phyloP scores from a whole-genome alignment of 441 rosid genomes.

The Viola pubescens region DNA sequence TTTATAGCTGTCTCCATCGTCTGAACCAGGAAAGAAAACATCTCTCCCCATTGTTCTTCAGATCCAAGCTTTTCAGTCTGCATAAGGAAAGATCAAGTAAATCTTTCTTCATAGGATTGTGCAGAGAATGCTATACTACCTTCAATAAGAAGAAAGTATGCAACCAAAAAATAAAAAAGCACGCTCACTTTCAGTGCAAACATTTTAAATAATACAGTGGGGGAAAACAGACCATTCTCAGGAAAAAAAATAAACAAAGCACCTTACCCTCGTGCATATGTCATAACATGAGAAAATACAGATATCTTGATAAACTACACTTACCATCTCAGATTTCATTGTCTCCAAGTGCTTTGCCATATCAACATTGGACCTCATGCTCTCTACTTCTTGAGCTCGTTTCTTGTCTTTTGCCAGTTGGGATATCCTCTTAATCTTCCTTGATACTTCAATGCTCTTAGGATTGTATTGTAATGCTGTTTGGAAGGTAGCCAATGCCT shows the following conservation, averaged over 20 bases:
- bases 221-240: neutral
- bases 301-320: slow-evolving; percentile 19
- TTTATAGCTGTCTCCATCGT: slow-evolving; percentile 78
- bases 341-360: slow-evolving; percentile 66
- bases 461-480: slow-evolving; percentile 64
- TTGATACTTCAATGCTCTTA: slow-evolving; percentile 77
- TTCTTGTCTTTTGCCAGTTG: slow-evolving; percentile 73
- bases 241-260: neutral
- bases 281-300: neutral
- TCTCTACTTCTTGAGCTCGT: slow-evolving; percentile 78
- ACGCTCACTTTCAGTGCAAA: too few species aligned
- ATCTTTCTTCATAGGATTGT: neutral
- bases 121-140: neutral
- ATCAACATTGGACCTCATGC: slow-evolving; percentile 64
- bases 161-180: neutral
- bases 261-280: neutral
- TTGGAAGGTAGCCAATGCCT: slow-evolving; percentile 84
- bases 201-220: neutral
- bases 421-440: slow-evolving; percentile 73
- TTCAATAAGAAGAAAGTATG: neutral
- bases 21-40: slow-evolving; percentile 59
- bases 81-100: slow-evolving; percentile 22
- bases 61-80: slow-evolving; percentile 61
- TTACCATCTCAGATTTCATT: slow-evolving; percentile 72
- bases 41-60: slow-evolving; percentile 47